Evolutionary conservation across 176 grass and related monocot genomes (phyloP).

Genomic region (Triticum turgidum): DNA sequence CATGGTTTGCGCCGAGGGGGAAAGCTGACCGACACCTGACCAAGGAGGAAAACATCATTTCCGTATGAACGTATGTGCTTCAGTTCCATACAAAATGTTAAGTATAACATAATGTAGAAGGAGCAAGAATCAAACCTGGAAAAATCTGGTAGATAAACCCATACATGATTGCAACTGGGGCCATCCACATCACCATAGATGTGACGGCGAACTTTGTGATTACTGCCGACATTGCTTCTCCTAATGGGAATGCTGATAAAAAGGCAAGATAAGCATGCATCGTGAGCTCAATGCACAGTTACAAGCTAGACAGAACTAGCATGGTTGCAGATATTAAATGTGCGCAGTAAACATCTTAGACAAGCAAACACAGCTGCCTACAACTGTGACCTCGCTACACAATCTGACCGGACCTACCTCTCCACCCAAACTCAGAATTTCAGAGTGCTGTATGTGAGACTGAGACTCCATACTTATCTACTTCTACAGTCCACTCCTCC

Average conservation of each 20-base stretch:
- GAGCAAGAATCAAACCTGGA: constrained; percentile 58
- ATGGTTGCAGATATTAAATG: background rate
- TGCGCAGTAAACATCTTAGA: background rate
- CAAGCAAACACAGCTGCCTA: background rate
- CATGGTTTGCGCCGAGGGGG: constrained; percentile 64
- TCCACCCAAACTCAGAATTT: background rate
- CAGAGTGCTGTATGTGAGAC: background rate
- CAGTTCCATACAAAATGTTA: background rate
- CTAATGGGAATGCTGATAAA: background rate
- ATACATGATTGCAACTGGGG: constrained; percentile 70
- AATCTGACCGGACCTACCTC: background rate
- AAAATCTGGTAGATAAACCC: constrained; percentile 74
- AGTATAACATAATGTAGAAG: background rate
- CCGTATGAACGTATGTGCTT: background rate
- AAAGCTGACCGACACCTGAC: constrained; percentile 57
- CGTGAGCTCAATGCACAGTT: background rate
- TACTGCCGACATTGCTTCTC: constrained; percentile 63
- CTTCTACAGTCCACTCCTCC: background rate
- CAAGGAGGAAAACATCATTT: background rate
- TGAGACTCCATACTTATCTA: background rate
- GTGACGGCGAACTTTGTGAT: constrained; percentile 72
- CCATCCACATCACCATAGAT: constrained; percentile 88
- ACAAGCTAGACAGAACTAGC: background rate
- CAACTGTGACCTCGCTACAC: background rate
- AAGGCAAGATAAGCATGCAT: background rate